phyloP scores from a whole-genome alignment of 108 stramenopile genomes.

The Tribonema minus region DNA sequence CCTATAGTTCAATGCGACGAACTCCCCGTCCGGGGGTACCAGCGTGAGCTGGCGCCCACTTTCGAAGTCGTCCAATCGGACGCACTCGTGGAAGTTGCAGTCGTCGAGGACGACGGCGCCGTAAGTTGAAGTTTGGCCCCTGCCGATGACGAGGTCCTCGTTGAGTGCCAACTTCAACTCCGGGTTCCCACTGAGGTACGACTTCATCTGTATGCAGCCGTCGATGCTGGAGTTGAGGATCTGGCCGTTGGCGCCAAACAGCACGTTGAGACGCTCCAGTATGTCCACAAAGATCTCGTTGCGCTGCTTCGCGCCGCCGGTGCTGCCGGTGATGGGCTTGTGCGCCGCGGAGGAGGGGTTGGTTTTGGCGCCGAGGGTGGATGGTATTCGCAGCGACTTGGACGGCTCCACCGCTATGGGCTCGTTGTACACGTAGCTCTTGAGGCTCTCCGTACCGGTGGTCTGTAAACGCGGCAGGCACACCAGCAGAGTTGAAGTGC shows the following conservation, averaged over 20 bases:
- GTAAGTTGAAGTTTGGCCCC: constrained; percentile 54
- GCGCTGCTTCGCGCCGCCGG: constrained; percentile 66
- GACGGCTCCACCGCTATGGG: constrained; percentile 75
- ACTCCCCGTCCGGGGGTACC: constrained; percentile 98
- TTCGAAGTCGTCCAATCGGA: constrained; percentile 91
- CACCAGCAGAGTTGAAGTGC: no score
- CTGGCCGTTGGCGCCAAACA: constrained; percentile 95
- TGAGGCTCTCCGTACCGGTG: constrained; percentile 85
- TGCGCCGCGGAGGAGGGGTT: constrained; percentile 85
- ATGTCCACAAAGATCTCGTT: constrained; percentile 99
- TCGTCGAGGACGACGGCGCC: constrained; percentile 68
- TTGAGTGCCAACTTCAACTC: constrained; percentile 94
- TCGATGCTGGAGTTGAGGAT: constrained; percentile 96
- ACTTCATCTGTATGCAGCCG: constrained; percentile 69
- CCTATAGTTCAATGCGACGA: constrained; percentile 94
- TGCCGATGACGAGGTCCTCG: constrained; percentile 94
- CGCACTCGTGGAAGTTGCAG: constrained; percentile 98
- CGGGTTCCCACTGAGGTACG: constrained; percentile 71
- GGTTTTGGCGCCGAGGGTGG: constrained; percentile 75
- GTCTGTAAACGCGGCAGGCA: no score
- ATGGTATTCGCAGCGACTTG: constrained; percentile 21
- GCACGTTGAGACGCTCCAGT: constrained; percentile 92
- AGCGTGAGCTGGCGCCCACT: constrained; percentile 72
- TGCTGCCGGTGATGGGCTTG: constrained; percentile 77
- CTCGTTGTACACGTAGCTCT: constrained; percentile 96